These are phyloP conservation scores for Heterobasidion annosum DNA, from an alignment of 1,284 basidiomycete genomes.

Conservation along the genomic window DNA sequence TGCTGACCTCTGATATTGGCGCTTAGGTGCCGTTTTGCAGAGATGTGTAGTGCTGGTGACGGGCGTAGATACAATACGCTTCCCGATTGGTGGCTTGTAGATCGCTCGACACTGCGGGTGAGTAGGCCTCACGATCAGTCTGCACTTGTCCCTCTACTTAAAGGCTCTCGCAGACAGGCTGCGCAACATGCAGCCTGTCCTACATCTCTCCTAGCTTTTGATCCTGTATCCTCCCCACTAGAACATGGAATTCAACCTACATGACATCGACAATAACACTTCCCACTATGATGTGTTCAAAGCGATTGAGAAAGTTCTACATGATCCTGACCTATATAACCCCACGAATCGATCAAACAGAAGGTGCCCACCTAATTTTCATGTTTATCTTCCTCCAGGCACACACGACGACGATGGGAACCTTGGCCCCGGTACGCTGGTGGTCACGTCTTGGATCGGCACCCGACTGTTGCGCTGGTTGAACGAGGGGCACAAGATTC, in stretches of 20 bases:
- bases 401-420: conserved; percentile 5
- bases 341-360: conserved; percentile 1
- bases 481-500: background rate
- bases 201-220: background rate
- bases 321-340: conserved; percentile 10
- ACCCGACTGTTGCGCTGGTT: conserved; percentile 8
- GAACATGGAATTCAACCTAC: conserved; percentile 12
- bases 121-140: background rate
- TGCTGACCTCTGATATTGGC: too few relatives aligned
- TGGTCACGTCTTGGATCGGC: conserved; percentile 3
- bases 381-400: conserved; percentile 8
- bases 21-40: too few relatives aligned
- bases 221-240: background rate
- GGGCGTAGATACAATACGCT: too few relatives aligned
- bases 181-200: background rate
- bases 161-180: background rate
- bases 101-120: background rate
- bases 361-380: conserved; percentile 12
- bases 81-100: too few relatives aligned
- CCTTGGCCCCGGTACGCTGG: conserved; percentile 9
- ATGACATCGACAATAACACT: conserved; percentile 5
- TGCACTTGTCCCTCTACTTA: background rate
- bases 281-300: conserved; percentile 11
- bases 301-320: conserved; percentile 12
- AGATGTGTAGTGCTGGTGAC: too few relatives aligned